Conservation (phyloP, 2,329 filamentous ascomycete genomes). For the Fusarium newnesense region DNA sequence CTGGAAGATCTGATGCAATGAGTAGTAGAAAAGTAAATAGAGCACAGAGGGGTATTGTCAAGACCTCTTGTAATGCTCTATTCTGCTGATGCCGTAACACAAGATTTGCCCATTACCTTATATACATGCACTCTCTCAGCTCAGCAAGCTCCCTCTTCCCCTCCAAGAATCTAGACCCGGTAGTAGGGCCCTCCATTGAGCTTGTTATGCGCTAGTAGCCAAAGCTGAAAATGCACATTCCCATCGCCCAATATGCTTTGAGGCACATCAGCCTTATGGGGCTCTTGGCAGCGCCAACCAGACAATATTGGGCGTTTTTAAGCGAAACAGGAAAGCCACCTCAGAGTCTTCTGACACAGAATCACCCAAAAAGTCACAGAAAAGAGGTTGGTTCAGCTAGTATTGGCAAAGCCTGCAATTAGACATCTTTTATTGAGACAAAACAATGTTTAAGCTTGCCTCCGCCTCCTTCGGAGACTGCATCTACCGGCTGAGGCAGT, state of each 20-base stretch:
- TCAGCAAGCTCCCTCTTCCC: not conserved
- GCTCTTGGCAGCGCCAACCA: not conserved
- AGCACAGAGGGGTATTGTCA: rapidly evolving
- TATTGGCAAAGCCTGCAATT: not conserved
- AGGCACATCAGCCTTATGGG: conserved; percentile 11
- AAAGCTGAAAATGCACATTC: conserved; percentile 9
- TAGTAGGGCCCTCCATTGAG: not conserved
- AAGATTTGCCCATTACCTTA: not conserved
- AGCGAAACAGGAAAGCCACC: not conserved
- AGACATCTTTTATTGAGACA: not conserved
- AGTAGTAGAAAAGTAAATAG: too few species aligned
- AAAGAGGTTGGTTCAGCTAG: not conserved
- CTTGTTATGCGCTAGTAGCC: not conserved
- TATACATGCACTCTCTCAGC: not conserved
- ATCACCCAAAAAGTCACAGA: not conserved
- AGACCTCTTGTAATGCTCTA: not conserved
- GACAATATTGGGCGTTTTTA: not conserved
- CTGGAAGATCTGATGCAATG: rapidly evolving
- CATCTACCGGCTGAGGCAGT: not conserved
- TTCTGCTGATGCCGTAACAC: not conserved
- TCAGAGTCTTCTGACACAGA: not conserved
- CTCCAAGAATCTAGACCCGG: not conserved
- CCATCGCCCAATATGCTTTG: not conserved
- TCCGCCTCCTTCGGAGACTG: not conserved
- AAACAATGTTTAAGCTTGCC: not conserved